Percentiles rank a stretch among this genome's conserved stretches.
These are phyloP conservation scores for Penicillium atrosanguineum DNA, from an alignment of 495 filamentous ascomycete species.

Conservation along the genomic window DNA sequence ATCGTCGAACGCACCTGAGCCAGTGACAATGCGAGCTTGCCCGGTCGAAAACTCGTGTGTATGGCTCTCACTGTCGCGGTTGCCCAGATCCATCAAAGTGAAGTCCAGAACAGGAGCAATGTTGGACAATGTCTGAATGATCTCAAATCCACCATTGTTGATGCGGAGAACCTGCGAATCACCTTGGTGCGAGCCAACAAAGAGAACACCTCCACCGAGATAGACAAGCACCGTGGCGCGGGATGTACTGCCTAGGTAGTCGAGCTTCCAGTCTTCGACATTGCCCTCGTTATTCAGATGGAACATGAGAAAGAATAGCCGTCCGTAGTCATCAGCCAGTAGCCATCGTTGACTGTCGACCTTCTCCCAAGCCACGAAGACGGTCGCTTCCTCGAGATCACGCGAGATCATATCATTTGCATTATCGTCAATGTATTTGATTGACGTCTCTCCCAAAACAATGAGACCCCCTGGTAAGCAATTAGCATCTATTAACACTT, in stretches of 20 bases:
- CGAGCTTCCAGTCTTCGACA: slow-evolving; percentile 64
- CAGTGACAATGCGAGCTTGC: slow-evolving; percentile 89
- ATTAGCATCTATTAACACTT: slow-evolving; percentile 1
- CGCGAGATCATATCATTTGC: slow-evolving; percentile 60
- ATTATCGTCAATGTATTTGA: slow-evolving; percentile 76
- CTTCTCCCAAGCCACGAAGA: slow-evolving; percentile 86
- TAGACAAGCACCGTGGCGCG: slow-evolving; percentile 76
- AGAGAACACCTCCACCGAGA: slow-evolving; percentile 70
- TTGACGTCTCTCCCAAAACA: slow-evolving; percentile 78
- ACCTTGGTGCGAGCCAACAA: slow-evolving; percentile 88
- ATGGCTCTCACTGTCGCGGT: slow-evolving; percentile 69
- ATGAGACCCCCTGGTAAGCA: slow-evolving; percentile 62
- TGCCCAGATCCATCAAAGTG: slow-evolving; percentile 91
- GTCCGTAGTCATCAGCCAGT: slow-evolving; percentile 86
- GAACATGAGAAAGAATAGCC: slow-evolving; percentile 75
- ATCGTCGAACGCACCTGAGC: slow-evolving; percentile 82
- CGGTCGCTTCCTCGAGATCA: slow-evolving; percentile 64
- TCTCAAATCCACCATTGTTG: slow-evolving; percentile 50
- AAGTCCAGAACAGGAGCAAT: slow-evolving; percentile 93
- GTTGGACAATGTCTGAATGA: slow-evolving; percentile 77
- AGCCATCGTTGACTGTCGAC: slow-evolving; percentile 78
- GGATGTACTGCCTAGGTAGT: slow-evolving; percentile 66
- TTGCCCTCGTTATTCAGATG: slow-evolving; percentile 58
- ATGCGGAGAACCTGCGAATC: slow-evolving; percentile 83
- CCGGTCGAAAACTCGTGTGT: slow-evolving; percentile 91